A percentile compares a stretch with the other conserved stretches of the same genome.
Evolutionary conservation across 331 rosid genomes (phyloP).

Genomic region (Quercus tomentella): DNA sequence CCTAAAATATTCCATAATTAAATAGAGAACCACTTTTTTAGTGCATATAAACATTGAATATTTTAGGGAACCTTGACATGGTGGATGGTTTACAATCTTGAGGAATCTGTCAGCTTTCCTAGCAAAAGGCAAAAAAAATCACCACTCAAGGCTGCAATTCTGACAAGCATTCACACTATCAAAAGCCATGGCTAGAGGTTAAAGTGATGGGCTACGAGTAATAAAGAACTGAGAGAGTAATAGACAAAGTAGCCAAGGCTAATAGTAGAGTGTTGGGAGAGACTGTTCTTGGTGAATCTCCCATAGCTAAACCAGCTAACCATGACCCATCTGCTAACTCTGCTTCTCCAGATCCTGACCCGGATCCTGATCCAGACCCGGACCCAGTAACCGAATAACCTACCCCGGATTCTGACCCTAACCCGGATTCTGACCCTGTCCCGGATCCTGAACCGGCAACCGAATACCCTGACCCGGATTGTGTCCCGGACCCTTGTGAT

Average conservation of each 20-base stretch:
- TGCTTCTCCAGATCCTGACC: slow-evolving; percentile 57
- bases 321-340: slow-evolving; percentile 87
- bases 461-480: slow-evolving; percentile 30
- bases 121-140: slow-evolving; percentile 32
- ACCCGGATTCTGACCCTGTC: slow-evolving; percentile 20
- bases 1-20: neutral
- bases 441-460: slow-evolving; percentile 22
- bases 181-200: slow-evolving; percentile 4
- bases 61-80: slow-evolving; percentile 29
- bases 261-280: slow-evolving; percentile 12
- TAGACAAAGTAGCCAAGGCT: slow-evolving; percentile 6
- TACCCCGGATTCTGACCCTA: slow-evolving; percentile 26
- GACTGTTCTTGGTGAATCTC: slow-evolving; percentile 48
- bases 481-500: slow-evolving; percentile 33
- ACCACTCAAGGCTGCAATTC: slow-evolving; percentile 27
- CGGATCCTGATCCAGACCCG: slow-evolving; percentile 20
- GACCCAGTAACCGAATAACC: slow-evolving; percentile 6
- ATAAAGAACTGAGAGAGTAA: slow-evolving; percentile 25
- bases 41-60: slow-evolving; percentile 7
- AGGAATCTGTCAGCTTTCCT: slow-evolving; percentile 52
- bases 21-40: slow-evolving; percentile 12
- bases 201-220: slow-evolving; percentile 17
- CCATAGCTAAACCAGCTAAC: slow-evolving; percentile 97
- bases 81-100: slow-evolving; percentile 47
- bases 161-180: slow-evolving; percentile 41